These are phyloP conservation scores for Marasmius oreades DNA, from an alignment of 1,284 basidiomycete genomes.

Conservation along the genomic window DNA sequence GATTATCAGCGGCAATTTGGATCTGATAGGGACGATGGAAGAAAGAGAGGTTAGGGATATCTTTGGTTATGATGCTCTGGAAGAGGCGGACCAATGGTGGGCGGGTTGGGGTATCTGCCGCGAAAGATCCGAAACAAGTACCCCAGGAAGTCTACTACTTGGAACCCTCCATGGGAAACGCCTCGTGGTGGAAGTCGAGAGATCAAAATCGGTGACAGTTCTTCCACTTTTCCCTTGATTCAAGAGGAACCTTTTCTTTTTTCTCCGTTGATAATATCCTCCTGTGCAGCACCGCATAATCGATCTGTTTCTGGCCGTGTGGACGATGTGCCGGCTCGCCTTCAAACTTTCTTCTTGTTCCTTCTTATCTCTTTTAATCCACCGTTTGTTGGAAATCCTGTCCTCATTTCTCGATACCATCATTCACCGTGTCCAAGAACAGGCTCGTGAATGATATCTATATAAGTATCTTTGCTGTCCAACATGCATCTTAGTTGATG, in stretches of 20 bases:
- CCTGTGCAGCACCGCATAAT: too few species aligned
- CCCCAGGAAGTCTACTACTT: background rate
- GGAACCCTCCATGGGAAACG: background rate
- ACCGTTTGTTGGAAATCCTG: too few species aligned
- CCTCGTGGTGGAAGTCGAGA: background rate
- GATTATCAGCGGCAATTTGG: background rate
- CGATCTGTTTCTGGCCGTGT: too few species aligned
- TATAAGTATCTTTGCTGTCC: too few species aligned
- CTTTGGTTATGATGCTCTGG: constrained; percentile 12
- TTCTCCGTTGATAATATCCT: background rate
- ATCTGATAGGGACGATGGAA: constrained; percentile 2
- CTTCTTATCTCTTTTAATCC: too few species aligned
- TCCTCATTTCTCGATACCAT: too few species aligned
- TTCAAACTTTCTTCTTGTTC: too few species aligned
- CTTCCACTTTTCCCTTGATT: background rate
- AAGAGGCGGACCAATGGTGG: constrained; percentile 16
- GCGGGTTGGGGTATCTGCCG: constrained; percentile 9
- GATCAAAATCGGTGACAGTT: background rate
- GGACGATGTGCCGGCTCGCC: too few species aligned
- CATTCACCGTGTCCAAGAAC: too few species aligned
- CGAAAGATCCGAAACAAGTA: background rate
- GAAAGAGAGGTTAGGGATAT: constrained; percentile 10
- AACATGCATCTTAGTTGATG: too few species aligned
- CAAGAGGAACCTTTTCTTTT: background rate
- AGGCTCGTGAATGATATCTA: too few species aligned